A percentile compares a stretch with the other conserved stretches of the same genome.
phyloP scores from a whole-genome alignment of 2,329 filamentous ascomycete species.

The Neonectria ditissima region DNA sequence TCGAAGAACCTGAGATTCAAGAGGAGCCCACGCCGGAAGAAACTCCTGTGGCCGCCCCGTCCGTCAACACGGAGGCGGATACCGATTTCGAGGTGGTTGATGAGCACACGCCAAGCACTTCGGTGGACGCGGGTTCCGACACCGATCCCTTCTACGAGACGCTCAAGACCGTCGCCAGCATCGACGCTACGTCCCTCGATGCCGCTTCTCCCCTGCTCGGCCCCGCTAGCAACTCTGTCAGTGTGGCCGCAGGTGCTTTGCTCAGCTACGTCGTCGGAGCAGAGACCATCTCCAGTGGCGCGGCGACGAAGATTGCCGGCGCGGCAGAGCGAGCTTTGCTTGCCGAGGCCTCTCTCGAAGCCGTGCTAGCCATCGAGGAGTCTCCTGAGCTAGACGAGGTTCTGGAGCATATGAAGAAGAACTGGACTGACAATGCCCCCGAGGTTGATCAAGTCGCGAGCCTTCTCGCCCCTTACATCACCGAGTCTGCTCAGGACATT shows the following conservation, averaged over 20 bases:
- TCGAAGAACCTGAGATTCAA: not conserved
- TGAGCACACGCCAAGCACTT: not conserved
- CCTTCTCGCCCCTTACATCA: conserved; percentile 26
- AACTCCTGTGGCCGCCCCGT: not conserved
- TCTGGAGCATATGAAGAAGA: conserved; percentile 28
- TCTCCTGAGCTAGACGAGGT: conserved; percentile 33
- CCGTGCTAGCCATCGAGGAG: conserved; percentile 29
- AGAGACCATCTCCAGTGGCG: conserved; percentile 10
- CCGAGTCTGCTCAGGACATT: conserved; percentile 19
- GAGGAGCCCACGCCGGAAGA: not conserved
- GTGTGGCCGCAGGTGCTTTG: conserved; percentile 20
- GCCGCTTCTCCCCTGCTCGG: conserved; percentile 17
- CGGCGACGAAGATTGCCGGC: conserved; percentile 17
- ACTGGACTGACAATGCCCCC: conserved; percentile 26
- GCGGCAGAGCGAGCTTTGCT: conserved; percentile 24
- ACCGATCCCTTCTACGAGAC: conserved; percentile 16
- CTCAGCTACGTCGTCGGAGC: conserved; percentile 20
- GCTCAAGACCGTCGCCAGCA: conserved; percentile 19
- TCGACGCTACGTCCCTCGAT: conserved; percentile 15
- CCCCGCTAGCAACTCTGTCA: conserved; percentile 16
- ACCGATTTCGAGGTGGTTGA: conserved; percentile 2
- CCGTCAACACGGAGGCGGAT: not conserved
- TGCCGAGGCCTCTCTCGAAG: conserved; percentile 29
- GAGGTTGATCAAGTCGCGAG: conserved; percentile 21
- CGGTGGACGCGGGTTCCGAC: not conserved